phyloP scores from a whole-genome alignment of 495 filamentous ascomycete species.

The Acidomyces sp. region DNA sequence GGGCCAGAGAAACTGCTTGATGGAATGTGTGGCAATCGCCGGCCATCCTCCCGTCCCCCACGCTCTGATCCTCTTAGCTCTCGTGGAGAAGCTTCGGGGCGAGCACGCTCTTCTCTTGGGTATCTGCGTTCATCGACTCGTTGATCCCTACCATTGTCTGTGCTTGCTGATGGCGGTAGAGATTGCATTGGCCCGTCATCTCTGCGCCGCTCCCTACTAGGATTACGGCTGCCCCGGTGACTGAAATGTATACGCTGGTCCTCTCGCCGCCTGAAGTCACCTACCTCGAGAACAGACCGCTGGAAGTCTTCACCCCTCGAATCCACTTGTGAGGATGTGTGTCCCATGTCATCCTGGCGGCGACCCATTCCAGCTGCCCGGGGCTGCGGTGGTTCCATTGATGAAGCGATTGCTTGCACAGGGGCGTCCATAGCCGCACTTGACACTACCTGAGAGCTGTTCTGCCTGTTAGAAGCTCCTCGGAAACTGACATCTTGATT shows the following conservation, averaged over 20 bases:
- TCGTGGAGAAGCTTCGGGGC: neutral
- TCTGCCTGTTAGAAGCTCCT: constrained; percentile 12
- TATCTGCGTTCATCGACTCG: constrained; percentile 9
- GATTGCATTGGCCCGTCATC: constrained; percentile 10
- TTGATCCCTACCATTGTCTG: constrained; percentile 5
- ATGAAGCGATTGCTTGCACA: constrained; percentile 6
- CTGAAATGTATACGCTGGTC: constrained; percentile 7
- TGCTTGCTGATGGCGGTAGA: constrained; percentile 2
- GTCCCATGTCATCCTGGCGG: constrained; percentile 1
- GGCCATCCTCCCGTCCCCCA: neutral
- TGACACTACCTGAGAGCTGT: constrained; percentile 7
- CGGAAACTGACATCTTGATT: constrained; percentile 17
- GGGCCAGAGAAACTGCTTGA: neutral
- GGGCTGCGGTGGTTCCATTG: constrained; percentile 3
- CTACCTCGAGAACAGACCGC: neutral
- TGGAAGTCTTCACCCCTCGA: constrained; percentile 7
- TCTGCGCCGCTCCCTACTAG: constrained; percentile 6
- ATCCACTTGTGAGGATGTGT: constrained; percentile 2
- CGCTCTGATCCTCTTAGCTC: constrained; percentile 1
- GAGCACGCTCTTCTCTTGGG: constrained; percentile 8
- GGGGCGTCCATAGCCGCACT: constrained; percentile 1
- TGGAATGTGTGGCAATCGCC: neutral
- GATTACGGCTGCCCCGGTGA: constrained; percentile 5
- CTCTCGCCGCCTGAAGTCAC: constrained; percentile 4
- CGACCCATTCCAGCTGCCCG: constrained; percentile 1